Conservation (phyloP, 2,329 filamentous ascomycete species). For the Sordariomycetes sp. region DNA sequence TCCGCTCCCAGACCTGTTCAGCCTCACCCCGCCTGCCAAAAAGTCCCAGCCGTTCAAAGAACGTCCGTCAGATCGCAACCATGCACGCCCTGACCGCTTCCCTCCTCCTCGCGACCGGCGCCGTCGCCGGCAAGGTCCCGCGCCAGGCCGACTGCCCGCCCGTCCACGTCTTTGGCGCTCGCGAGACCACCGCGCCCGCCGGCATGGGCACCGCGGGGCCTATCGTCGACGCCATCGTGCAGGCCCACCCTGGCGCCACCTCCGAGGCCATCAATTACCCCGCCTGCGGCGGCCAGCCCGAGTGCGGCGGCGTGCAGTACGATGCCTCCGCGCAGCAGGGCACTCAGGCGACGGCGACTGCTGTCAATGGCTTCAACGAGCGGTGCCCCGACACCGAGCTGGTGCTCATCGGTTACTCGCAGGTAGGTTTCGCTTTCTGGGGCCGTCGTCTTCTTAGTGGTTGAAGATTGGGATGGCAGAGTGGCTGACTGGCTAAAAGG, state of each 20-base stretch:
- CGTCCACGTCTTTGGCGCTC: slow-evolving; percentile 34
- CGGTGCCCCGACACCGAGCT: slow-evolving; percentile 46
- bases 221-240: slow-evolving; percentile 37
- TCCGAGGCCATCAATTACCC: slow-evolving; percentile 48
- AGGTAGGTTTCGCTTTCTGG: slow-evolving; percentile 23
- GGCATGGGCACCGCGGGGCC: slow-evolving; percentile 40
- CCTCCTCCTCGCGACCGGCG: slow-evolving; percentile 10
- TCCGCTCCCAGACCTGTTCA: not conserved
- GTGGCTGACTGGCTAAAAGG: slow-evolving; percentile 22
- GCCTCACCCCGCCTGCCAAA: not conserved
- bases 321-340: slow-evolving; percentile 47
- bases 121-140: slow-evolving; percentile 7
- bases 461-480: not conserved
- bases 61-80: not conserved
- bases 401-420: slow-evolving; percentile 52
- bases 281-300: slow-evolving; percentile 20
- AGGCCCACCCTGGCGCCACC: slow-evolving; percentile 36
- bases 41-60: not conserved
- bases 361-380: slow-evolving; percentile 46
- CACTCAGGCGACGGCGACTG: slow-evolving; percentile 44
- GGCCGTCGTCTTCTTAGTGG: not conserved
- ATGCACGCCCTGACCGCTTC: slow-evolving; percentile 3
- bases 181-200: slow-evolving; percentile 35
- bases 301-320: slow-evolving; percentile 50
- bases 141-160: slow-evolving; percentile 19